Evolutionary conservation across 2,329 filamentous ascomycete genomes (phyloP).

Genomic region (Penicillium sp.): DNA sequence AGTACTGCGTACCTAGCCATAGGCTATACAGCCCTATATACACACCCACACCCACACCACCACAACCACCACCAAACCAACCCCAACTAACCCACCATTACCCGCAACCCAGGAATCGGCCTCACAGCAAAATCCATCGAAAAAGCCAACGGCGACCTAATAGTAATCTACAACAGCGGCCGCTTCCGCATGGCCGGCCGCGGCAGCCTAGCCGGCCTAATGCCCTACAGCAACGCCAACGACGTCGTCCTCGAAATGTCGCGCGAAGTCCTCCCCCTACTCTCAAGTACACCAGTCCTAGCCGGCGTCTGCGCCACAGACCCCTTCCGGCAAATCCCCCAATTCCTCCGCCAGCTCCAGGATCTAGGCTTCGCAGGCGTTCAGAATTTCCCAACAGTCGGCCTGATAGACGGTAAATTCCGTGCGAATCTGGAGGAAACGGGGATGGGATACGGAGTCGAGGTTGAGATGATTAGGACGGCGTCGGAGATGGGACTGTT

Average conservation of each 20-base stretch:
- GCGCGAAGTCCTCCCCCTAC: conserved; percentile 60
- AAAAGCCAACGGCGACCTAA: conserved; percentile 63
- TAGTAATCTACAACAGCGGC: conserved; percentile 68
- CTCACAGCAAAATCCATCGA: conserved; percentile 68
- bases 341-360: conserved; percentile 58
- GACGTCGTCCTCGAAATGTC: conserved; percentile 66
- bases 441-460: conserved; percentile 63
- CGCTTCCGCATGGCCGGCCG: conserved; percentile 68
- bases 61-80: not conserved
- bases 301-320: conserved; percentile 68
- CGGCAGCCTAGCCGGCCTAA: conserved; percentile 63
- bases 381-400: conserved; percentile 72
- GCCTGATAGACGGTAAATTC: conserved; percentile 64
- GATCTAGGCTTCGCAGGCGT: conserved; percentile 63
- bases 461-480: conserved; percentile 62
- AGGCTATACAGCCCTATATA: not conserved
- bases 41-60: not conserved
- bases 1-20: too few species aligned
- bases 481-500: conserved; percentile 59
- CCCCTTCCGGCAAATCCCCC: conserved; percentile 59
- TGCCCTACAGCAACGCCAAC: conserved; percentile 68
- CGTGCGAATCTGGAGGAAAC: conserved; percentile 67
- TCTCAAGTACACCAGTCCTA: conserved; percentile 60
- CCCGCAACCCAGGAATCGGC: conserved; percentile 65
- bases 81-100: not conserved